These are phyloP conservation scores for Chaetomium strumarium DNA, from an alignment of 2,329 filamentous ascomycete genomes.

Conservation along the genomic window DNA sequence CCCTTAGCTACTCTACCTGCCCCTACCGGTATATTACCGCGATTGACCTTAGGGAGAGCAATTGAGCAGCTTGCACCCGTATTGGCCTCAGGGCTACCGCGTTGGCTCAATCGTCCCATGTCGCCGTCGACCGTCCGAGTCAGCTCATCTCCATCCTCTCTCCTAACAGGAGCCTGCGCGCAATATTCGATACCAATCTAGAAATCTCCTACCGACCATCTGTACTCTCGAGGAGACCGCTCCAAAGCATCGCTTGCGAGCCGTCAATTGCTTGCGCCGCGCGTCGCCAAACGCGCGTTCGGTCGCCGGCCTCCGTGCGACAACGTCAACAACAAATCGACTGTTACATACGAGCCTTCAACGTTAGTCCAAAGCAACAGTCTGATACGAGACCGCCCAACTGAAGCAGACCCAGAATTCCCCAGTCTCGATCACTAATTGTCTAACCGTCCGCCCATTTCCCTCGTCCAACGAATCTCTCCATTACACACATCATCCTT, in stretches of 20 bases:
- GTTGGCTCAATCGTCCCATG: conserved; percentile 3
- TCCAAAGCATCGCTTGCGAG: not conserved
- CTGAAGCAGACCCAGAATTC: not conserved
- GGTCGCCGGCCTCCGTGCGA: not conserved
- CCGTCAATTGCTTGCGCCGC: not conserved
- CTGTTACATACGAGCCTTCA: no score
- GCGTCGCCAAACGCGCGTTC: not conserved
- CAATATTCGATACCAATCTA: not conserved
- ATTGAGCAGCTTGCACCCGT: not conserved
- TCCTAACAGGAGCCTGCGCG: not conserved
- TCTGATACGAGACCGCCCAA: not conserved
- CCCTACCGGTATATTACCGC: not conserved
- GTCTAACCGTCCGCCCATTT: not conserved
- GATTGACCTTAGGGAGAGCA: conserved; percentile 7
- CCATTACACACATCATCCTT: conserved; percentile 26
- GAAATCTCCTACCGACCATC: not conserved
- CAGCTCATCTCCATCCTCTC: not conserved
- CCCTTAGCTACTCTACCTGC: not conserved
- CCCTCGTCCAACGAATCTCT: conserved; percentile 22
- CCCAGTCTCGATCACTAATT: not conserved
- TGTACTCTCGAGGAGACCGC: not conserved
- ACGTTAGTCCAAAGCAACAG: not conserved
- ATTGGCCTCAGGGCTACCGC: conserved; percentile 1
- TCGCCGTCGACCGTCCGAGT: not conserved
- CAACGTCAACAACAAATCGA: no score